Conservation (phyloP, 768 basidiomycete genomes). For the Leccinum pellstonianum region DNA sequence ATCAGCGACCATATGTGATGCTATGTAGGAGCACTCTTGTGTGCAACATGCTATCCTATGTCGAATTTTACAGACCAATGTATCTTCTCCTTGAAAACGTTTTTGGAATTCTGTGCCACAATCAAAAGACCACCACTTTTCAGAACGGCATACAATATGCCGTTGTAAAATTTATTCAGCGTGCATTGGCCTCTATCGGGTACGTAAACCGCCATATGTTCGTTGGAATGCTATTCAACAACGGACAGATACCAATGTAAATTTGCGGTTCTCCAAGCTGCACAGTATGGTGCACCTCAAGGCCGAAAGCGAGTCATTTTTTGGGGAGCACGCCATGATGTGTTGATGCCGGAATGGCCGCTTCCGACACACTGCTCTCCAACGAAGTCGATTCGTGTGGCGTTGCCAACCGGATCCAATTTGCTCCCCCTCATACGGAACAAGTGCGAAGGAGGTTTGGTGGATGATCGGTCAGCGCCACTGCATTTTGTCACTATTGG, state of each 20-base stretch:
- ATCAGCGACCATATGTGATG: not conserved
- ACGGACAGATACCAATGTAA: slow-evolving; percentile 56
- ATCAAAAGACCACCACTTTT: slow-evolving; percentile 41
- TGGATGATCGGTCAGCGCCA: slow-evolving; percentile 53
- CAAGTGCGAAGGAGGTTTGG: slow-evolving; percentile 28
- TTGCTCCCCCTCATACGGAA: slow-evolving; percentile 47
- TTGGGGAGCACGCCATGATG: slow-evolving; percentile 58
- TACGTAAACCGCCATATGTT: slow-evolving; percentile 30
- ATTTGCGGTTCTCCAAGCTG: slow-evolving; percentile 65
- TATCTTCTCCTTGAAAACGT: slow-evolving; percentile 79
- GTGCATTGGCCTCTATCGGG: slow-evolving; percentile 63
- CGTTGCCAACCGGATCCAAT: slow-evolving; percentile 44
- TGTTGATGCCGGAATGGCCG: slow-evolving; percentile 60
- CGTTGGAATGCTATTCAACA: not conserved
- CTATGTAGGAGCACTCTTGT: slow-evolving; percentile 54
- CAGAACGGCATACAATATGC: slow-evolving; percentile 47
- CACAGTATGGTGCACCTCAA: slow-evolving; percentile 73
- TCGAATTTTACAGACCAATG: slow-evolving; percentile 59
- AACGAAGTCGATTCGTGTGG: slow-evolving; percentile 31
- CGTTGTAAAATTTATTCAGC: slow-evolving; percentile 64
- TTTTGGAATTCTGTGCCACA: slow-evolving; percentile 53
- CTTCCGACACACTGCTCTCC: slow-evolving; percentile 58
- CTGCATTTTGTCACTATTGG: slow-evolving; percentile 54
- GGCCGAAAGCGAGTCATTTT: slow-evolving; percentile 66
- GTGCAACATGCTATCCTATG: slow-evolving; percentile 68